Evolutionary conservation across 2,329 filamentous ascomycete species (phyloP), one percentile per base, ranked within the genome.

Genomic region (Arthrinium puccinioides): DNA sequence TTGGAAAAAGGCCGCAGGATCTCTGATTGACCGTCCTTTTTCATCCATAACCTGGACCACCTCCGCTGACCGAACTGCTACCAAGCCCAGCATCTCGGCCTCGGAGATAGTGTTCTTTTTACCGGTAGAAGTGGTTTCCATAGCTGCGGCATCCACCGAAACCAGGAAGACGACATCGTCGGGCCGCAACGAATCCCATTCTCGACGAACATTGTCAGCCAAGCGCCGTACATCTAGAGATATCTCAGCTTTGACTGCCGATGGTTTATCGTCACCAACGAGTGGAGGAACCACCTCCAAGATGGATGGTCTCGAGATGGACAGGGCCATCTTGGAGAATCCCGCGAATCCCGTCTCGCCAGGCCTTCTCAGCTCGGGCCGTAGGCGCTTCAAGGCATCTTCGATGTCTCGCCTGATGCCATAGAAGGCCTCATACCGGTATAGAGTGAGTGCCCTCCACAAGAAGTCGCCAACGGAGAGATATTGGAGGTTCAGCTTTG

Each of bases 401-500:
- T 95, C 87, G 40, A 98, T 79, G 55, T 98, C 87, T 53, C 88
- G 90, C 31, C 88, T 79, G 42, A 98, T 90, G 42, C 87, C 86
- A 57, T 94, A 97, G 57, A 97, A 96, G 0, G 90, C 77, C 59
- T 98, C 92, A 41, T 82, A 85, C 27, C 90, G 80, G 56, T 95
- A 92, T 8, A 98, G 68, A 11, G 94, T 73, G 52, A 97, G 82
- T 0, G 90, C 88, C 44, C 94, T 78, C 88, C 89, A 98, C n/a
- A 98, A 65, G 51, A 98, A 98, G 59, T 98, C 92, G 3, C 88
- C 88, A 35, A 95, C 79, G 3, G 89, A 94, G 11, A 98, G 70
- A 60, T 98, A 98, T 55, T 98, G 92, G 20, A 98, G 67, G 50
- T 96, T 98, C 31, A 97, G 64, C 57, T 98, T 98, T 3, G 92